Percentiles rank a stretch among this genome's conserved stretches.
Conservation (phyloP, 2,329 filamentous ascomycete species). For the Colletotrichum cuscutae region DNA sequence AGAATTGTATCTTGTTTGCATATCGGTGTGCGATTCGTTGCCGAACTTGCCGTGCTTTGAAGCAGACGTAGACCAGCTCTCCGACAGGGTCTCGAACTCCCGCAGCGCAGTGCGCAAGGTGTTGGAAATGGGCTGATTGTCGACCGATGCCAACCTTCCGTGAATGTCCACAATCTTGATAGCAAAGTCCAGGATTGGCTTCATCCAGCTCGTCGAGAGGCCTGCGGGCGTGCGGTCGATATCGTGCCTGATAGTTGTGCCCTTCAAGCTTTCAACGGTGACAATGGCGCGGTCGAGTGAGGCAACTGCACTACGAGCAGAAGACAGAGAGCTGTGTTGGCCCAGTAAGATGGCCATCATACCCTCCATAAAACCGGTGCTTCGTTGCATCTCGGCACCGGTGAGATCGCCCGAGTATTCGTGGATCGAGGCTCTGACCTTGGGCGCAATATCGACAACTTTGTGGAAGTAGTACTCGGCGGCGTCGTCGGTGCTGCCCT, state of each 20-base stretch:
- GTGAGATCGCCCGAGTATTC: slow-evolving; percentile 89
- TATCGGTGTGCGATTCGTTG: slow-evolving; percentile 56
- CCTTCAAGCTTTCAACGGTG: slow-evolving; percentile 36
- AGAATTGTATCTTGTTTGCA: slow-evolving; percentile 25
- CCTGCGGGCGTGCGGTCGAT: slow-evolving; percentile 41
- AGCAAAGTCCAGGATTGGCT: slow-evolving; percentile 73
- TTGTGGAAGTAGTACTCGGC: slow-evolving; percentile 83
- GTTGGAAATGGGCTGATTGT: slow-evolving; percentile 56
- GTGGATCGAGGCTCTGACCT: slow-evolving; percentile 72
- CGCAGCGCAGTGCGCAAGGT: slow-evolving; percentile 62
- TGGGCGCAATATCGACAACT: slow-evolving; percentile 77
- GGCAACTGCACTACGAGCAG: slow-evolving; percentile 48
- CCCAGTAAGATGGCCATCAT: slow-evolving; percentile 73
- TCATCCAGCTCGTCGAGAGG: slow-evolving; percentile 66
- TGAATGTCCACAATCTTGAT: slow-evolving; percentile 73
- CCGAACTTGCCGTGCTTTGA: slow-evolving; percentile 63
- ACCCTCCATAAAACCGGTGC: slow-evolving; percentile 87
- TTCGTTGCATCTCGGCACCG: slow-evolving; percentile 80
- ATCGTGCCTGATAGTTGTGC: slow-evolving; percentile 30
- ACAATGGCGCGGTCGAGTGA: slow-evolving; percentile 35
- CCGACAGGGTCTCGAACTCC: slow-evolving; percentile 56
- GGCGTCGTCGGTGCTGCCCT: slow-evolving; percentile 45
- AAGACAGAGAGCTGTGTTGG: slow-evolving; percentile 65
- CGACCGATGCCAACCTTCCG: slow-evolving; percentile 67
- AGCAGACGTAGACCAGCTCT: slow-evolving; percentile 53